Evolutionary conservation across 2,329 filamentous ascomycete genomes (phyloP).

Genomic region (Fusarium kyushuense): DNA sequence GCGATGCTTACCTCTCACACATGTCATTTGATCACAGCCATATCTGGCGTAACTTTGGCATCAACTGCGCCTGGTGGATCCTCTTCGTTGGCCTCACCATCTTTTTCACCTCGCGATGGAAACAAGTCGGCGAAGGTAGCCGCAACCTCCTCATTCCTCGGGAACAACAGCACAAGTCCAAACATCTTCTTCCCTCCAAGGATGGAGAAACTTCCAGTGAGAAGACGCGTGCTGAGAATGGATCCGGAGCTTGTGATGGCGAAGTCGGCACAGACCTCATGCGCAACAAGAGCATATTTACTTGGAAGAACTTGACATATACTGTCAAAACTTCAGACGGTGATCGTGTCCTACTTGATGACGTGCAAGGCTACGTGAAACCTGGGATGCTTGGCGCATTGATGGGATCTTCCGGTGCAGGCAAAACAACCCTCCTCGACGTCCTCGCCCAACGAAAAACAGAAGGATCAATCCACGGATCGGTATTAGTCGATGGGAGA

Average conservation of each 20-base stretch:
- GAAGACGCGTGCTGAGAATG: rapidly evolving
- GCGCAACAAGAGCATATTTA: slow-evolving; percentile 76
- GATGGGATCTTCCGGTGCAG: slow-evolving; percentile 84
- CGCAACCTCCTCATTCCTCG: slow-evolving; percentile 71
- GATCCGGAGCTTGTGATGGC: not conserved
- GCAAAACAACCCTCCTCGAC: slow-evolving; percentile 87
- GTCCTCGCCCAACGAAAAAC: slow-evolving; percentile 83
- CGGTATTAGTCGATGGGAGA: slow-evolving; percentile 80
- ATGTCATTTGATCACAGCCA: slow-evolving; percentile 66
- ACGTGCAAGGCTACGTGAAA: slow-evolving; percentile 86
- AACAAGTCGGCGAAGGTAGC: slow-evolving; percentile 63
- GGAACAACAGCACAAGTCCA: slow-evolving; percentile 62
- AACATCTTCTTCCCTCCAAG: slow-evolving; percentile 23
- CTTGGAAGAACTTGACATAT: slow-evolving; percentile 79
- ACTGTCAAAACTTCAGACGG: slow-evolving; percentile 71
- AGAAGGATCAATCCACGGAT: slow-evolving; percentile 79
- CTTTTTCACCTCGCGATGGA: slow-evolving; percentile 67
- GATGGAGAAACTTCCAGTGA: not conserved
- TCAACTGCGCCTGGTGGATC: slow-evolving; percentile 72
- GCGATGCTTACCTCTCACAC: slow-evolving; percentile 67
- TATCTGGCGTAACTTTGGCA: slow-evolving; percentile 71
- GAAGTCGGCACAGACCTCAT: slow-evolving; percentile 58
- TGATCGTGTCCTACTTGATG: slow-evolving; percentile 77
- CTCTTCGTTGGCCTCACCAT: slow-evolving; percentile 70
- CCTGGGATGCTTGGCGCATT: slow-evolving; percentile 82